Evolutionary conservation across 306 rosid species (phyloP).

Genomic region (Calophaca sinica): DNA sequence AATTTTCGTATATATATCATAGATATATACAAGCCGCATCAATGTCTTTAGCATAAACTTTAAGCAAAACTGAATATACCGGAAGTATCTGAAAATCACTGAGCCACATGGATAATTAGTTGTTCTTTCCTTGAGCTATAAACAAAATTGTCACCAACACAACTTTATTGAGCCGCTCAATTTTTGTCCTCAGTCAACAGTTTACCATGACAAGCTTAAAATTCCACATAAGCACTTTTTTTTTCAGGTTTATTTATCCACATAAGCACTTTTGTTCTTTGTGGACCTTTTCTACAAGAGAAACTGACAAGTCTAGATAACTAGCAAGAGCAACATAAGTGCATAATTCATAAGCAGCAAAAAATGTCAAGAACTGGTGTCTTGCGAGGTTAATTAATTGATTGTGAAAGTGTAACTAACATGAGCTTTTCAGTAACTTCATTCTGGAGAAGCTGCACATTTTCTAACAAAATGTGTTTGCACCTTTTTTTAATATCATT

Average conservation of each 20-base stretch:
- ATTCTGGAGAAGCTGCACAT: background rate
- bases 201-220: background rate
- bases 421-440: background rate
- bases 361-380: conserved; percentile 28
- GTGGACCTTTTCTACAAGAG: background rate
- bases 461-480: conserved; percentile 9
- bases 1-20: too few relatives aligned
- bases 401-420: background rate
- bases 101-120: background rate
- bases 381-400: too few relatives aligned
- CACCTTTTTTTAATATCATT: background rate
- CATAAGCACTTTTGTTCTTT: conserved; percentile 38
- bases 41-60: background rate
- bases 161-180: background rate
- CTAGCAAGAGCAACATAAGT: background rate
- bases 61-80: background rate
- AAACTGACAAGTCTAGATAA: conserved; percentile 15
- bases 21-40: background rate
- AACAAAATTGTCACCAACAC: conserved; percentile 27
- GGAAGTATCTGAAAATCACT: background rate
- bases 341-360: background rate
- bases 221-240: conserved; percentile 5
- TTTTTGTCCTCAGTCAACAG: conserved; percentile 19
- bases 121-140: background rate
- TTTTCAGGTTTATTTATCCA: conserved; percentile 22